Percentiles rank a stretch among this genome's conserved stretches.
Evolutionary conservation across 2,329 filamentous ascomycete genomes (phyloP).

Genomic region (Talaromyces atroroseus): DNA sequence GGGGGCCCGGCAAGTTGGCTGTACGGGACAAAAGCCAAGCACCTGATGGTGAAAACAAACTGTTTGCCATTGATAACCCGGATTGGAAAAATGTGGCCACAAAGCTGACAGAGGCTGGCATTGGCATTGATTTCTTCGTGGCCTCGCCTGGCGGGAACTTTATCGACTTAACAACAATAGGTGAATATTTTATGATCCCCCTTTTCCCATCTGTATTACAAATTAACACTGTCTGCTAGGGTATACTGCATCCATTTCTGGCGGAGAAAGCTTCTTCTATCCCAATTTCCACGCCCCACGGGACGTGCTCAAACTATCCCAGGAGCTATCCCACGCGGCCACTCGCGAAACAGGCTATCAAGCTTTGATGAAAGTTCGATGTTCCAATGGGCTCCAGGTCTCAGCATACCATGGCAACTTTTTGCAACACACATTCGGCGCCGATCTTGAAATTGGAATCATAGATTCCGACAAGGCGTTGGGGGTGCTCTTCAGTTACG

Average conservation of each 20-base stretch:
- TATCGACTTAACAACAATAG: slow-evolving; percentile 86
- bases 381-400: slow-evolving; percentile 92
- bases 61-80: slow-evolving; percentile 84
- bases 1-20: slow-evolving; percentile 79
- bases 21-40: slow-evolving; percentile 81
- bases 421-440: slow-evolving; percentile 88
- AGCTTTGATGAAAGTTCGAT: slow-evolving; percentile 95
- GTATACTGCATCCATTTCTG: slow-evolving; percentile 80
- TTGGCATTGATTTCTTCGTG: slow-evolving; percentile 92
- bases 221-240: slow-evolving; percentile 42
- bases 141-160: slow-evolving; percentile 86
- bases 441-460: slow-evolving; percentile 87
- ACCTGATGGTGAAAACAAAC: slow-evolving; percentile 84
- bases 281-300: slow-evolving; percentile 89
- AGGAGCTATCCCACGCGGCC: slow-evolving; percentile 80
- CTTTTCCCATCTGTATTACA: neutral
- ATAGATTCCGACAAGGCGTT: slow-evolving; percentile 93
- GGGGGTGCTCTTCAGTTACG: slow-evolving; percentile 85
- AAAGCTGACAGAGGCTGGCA: slow-evolving; percentile 79
- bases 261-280: slow-evolving; percentile 93
- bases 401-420: slow-evolving; percentile 95
- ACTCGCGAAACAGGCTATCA: slow-evolving; percentile 91
- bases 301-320: slow-evolving; percentile 74
- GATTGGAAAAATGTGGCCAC: slow-evolving; percentile 80
- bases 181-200: slow-evolving; percentile 35